Evolutionary conservation across 2,329 filamentous ascomycete genomes (phyloP).

Genomic region (Fusarium xyrophilum): DNA sequence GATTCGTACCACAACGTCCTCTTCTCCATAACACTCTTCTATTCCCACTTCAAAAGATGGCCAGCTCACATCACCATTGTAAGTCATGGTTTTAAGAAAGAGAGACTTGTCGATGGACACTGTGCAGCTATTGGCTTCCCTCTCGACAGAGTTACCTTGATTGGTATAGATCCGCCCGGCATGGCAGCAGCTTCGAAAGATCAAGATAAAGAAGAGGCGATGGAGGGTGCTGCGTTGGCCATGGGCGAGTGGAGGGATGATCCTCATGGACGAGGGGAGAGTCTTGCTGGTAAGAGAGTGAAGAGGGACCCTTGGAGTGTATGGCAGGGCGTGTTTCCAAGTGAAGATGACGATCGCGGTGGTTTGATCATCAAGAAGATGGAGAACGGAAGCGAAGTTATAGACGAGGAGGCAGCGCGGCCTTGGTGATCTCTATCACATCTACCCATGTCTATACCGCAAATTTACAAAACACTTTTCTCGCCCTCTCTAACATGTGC

Average conservation of each 20-base stretch:
- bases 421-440: conserved; percentile 47
- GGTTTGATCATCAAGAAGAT: conserved; percentile 48
- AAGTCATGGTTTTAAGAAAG: conserved; percentile 73
- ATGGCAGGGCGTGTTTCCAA: conserved; percentile 54
- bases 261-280: conserved; percentile 57
- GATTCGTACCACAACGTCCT: conserved; percentile 88
- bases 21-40: conserved; percentile 69
- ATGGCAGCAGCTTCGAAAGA: conserved; percentile 43
- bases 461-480: conserved; percentile 35
- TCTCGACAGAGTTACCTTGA: conserved; percentile 53
- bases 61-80: conserved; percentile 67
- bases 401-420: conserved; percentile 49
- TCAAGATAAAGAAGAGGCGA: conserved; percentile 48
- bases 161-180: conserved; percentile 70
- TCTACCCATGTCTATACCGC: not conserved
- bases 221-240: conserved; percentile 53
- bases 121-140: conserved; percentile 67
- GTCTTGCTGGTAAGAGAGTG: conserved; percentile 56
- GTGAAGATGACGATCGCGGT: conserved; percentile 46
- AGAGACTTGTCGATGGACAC: conserved; percentile 69
- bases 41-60: conserved; percentile 54
- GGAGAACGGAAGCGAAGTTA: conserved; percentile 47
- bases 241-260: conserved; percentile 59
- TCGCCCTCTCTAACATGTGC: conserved; percentile 43
- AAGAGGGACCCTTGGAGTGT: conserved; percentile 58